Base-by-base conservation (phyloP, 2,329 filamentous ascomycete species). In the Phaeosphaeria sp. region DNA sequence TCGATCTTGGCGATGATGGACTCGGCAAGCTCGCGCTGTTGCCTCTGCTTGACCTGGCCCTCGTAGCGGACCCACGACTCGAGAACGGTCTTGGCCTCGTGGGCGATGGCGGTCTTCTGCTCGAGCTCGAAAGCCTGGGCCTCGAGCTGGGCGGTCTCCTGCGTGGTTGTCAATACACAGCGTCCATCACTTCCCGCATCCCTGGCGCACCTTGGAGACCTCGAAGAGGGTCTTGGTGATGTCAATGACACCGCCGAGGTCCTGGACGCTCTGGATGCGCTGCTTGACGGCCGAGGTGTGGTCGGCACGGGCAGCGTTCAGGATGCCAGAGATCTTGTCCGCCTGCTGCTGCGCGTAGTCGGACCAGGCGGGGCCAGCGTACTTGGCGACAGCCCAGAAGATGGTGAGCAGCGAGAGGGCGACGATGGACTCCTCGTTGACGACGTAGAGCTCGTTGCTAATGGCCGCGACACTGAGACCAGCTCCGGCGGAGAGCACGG, bases 1-100 rank as follows among this genome's bases (percentile, higher is more conserved):
- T 91, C 90, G 78, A 98, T 95, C 89, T 97, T 99, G 85, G 91
- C 88, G 76, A 99, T 98, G 81, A 99, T 86, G 80, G 84, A 88
- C 78, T 96, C 89, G 66, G 95, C 92, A 68, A 99, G 88, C 87
- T 99, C 95, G 82, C 87, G 90, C 87, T 99, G 95, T 86, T 99
- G 93, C 80, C 95, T 91, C 85, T 94, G 91, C 91, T 98, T 99
- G 77, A 99, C 93, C 86, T 98, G 95, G 74, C 91, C 85, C 86
- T 99, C 95, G 82, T 99, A 99, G 79, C 95, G 91, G 66, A 98
- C 93, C 96, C 95, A 99, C 57, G 93, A 97, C 80, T 99, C 95
- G 67, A 99, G 89, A 59, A 98, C 95, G 61, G 86, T 76, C 90
- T 97, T 99, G 77, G 94, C 94, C 87, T 99, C 95, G 65, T 88